Percentiles rank a stretch among this genome's conserved stretches.
Conservation (phyloP, 352 stramenopile species). For the Thraustochytrium striatum region DNA sequence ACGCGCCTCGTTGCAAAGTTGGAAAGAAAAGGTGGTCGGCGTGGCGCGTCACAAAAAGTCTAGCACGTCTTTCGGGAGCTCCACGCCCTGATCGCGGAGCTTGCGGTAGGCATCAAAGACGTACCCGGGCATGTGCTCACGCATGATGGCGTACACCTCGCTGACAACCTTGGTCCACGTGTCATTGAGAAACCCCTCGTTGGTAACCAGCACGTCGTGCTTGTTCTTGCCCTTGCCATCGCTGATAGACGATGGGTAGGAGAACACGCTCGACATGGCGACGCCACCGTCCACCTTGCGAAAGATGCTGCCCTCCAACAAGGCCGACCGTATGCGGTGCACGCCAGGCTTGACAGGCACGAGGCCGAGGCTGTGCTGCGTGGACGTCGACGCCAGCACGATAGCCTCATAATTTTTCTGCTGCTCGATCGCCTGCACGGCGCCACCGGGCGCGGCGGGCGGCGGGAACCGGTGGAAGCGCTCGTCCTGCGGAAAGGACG, state of each 20-base stretch:
- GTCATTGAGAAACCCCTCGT: slow-evolving; percentile 31
- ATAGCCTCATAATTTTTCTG: slow-evolving; percentile 46
- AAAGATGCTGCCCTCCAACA: slow-evolving; percentile 34
- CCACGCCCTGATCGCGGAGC: neutral
- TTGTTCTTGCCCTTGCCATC: slow-evolving; percentile 4
- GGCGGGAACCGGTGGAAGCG: slow-evolving; percentile 43
- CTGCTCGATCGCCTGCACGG: slow-evolving; percentile 22
- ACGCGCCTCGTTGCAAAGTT: no score
- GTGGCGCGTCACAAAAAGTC: neutral
- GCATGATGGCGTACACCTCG: slow-evolving; percentile 41
- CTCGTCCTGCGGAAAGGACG: slow-evolving; percentile 20
- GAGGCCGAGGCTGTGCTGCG: slow-evolving; percentile 41
- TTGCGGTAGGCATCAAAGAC: slow-evolving; percentile 33
- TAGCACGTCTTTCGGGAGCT: neutral
- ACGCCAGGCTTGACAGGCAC: slow-evolving; percentile 38
- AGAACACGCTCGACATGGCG: slow-evolving; percentile 38
- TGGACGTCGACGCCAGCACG: slow-evolving; percentile 39
- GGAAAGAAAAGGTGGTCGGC: no score
- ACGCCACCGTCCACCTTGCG: slow-evolving; percentile 40
- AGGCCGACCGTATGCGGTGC: slow-evolving; percentile 35
- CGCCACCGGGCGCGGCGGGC: neutral
- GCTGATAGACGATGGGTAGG: slow-evolving; percentile 5
- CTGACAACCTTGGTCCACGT: slow-evolving; percentile 31
- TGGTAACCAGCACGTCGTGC: slow-evolving; percentile 23
- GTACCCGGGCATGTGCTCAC: neutral